A percentile compares a stretch with the other conserved stretches of the same genome.
Evolutionary conservation across 2,329 filamentous ascomycete genomes (phyloP).

Genomic region (Aspergillus sojae): DNA sequence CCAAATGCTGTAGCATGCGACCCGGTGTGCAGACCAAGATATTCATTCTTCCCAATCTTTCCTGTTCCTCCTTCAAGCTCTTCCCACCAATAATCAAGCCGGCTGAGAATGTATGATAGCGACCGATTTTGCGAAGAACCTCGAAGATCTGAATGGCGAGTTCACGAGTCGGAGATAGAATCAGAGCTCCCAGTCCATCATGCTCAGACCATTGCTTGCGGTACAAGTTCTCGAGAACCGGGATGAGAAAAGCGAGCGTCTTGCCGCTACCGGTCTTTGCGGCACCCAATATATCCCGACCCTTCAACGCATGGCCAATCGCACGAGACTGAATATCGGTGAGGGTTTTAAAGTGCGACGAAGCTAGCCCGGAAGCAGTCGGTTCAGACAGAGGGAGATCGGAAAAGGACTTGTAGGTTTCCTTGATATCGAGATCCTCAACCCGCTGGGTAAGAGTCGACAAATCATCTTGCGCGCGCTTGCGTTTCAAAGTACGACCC

Average conservation of each 20-base stretch:
- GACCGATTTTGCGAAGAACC: constrained; percentile 85
- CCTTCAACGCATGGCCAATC: constrained; percentile 84
- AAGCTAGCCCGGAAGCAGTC: constrained; percentile 76
- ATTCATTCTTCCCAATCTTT: constrained; percentile 87
- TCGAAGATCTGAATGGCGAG: constrained; percentile 97
- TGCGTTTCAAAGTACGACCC: constrained; percentile 46
- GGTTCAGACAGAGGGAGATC: constrained; percentile 83
- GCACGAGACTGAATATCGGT: constrained; percentile 91
- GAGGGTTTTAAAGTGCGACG: constrained; percentile 84
- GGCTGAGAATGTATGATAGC: constrained; percentile 87
- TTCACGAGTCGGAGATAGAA: constrained; percentile 92
- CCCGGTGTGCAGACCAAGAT: constrained; percentile 95
- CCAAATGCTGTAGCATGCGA: constrained; percentile 91
- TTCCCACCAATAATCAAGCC: constrained; percentile 94
- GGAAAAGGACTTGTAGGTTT: constrained; percentile 68
- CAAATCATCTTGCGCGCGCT: constrained; percentile 49
- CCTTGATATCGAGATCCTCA: constrained; percentile 48
- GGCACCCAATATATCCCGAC: constrained; percentile 84
- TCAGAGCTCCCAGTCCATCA: constrained; percentile 88
- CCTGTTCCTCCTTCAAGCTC: constrained; percentile 82
- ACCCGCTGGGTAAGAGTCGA: constrained; percentile 46
- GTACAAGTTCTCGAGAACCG: constrained; percentile 90
- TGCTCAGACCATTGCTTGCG: constrained; percentile 84
- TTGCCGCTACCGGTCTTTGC: constrained; percentile 96
- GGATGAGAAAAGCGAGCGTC: constrained; percentile 88